Percentiles rank a stretch among this genome's conserved stretches.
Evolutionary conservation across 306 rosid genomes (phyloP).

Genomic region (Mimosa pudica): DNA sequence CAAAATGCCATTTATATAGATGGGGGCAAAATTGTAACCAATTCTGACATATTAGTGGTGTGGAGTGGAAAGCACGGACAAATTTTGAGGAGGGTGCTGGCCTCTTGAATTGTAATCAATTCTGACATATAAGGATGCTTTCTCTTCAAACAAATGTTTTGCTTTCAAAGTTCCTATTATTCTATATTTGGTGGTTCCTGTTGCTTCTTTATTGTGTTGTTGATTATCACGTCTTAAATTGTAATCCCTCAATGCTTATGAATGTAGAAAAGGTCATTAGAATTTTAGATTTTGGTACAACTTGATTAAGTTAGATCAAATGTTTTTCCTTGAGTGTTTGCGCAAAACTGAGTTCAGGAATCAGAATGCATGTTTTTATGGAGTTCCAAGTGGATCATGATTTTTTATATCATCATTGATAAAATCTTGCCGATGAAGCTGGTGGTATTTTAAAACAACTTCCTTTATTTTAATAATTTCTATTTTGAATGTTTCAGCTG

Average conservation of each 20-base stretch:
- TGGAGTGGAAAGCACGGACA: no score
- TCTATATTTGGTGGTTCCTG: neutral
- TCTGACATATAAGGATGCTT: no score
- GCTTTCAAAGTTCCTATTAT: neutral
- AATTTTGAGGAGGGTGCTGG: no score
- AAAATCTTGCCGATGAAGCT: constrained; percentile 10
- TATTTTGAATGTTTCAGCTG: constrained; percentile 59
- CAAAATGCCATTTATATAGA: no score
- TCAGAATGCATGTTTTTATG: neutral
- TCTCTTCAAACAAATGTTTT: neutral
- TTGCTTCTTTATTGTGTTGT: neutral
- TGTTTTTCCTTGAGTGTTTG: no score
- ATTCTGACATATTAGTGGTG: no score
- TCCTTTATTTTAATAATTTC: constrained; percentile 16
- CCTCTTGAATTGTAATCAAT: no score
- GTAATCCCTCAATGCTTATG: neutral
- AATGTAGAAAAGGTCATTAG: neutral
- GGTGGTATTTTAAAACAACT: neutral
- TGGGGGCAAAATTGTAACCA: no score
- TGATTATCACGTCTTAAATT: neutral
- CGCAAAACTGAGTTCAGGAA: neutral
- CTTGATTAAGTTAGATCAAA: constrained; percentile 17
- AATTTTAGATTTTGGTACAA: neutral
- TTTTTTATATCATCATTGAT: neutral
- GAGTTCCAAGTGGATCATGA: neutral